Evolutionary conservation across 2,329 filamentous ascomycete species (phyloP), one percentile per base, ranked within the genome.

Genomic region (Nemania sp.): DNA sequence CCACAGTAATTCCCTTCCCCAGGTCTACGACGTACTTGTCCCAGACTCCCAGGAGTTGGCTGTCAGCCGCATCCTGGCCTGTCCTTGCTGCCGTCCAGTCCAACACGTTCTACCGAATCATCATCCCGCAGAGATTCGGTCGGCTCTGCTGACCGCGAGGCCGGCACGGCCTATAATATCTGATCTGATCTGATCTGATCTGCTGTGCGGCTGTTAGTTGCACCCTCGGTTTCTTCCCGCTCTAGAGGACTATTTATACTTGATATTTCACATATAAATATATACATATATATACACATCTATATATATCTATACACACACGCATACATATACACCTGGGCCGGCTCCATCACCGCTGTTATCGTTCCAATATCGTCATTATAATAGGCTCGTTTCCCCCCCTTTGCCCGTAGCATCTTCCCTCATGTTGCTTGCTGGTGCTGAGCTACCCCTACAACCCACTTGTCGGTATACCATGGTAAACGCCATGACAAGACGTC

Each of bases 401-500:
- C 39, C n/a, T n/a, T 45, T 39, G 25, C 40, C 42, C 21, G 37
- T 54, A 55, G 56, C 47, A 39, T 57, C 45, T 54, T 54, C 35
- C 53, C 66, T 63, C 54, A 65, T 66, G 60, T 69, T 62, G 56
- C 59, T 67, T 63, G 63, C 62, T 67, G 66, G 64, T 53, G 65
- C 62, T 60, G 62, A 64, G 59, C 57, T 63, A 54, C 43, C 62
- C 65, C 65, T 65, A 62, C 63, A 63, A 64, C 60, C 62, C 60
- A 50, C 62, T 55, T 63, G 61, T 62, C 55, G 59, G 63, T 62
- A 66, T 70, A 70, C 65, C 67, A 72, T 72, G 70, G 67, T 72
- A 68, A 67, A 70, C 59, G 65, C 67, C 59, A 72, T 72, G 70
- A 67, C 70, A 57, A 69, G 69, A 61, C 68, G 66, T 65, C 62